phyloP scores from a whole-genome alignment of 1,139 yeast species.

The Geotrichum klebahnii region DNA sequence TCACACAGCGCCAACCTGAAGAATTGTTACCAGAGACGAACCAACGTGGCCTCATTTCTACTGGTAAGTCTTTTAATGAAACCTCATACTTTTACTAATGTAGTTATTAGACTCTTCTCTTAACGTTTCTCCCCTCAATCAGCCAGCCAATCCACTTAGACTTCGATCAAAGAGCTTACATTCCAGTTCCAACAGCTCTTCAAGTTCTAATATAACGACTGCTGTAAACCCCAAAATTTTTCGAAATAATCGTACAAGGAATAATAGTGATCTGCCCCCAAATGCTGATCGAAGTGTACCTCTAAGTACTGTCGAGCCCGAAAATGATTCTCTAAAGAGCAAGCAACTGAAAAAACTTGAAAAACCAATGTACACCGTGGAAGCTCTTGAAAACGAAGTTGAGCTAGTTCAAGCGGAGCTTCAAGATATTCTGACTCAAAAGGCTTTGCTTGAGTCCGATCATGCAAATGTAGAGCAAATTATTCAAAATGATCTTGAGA shows the following conservation, averaged over 20 bases:
- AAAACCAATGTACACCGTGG: constrained; percentile 42
- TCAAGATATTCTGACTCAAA: constrained; percentile 43
- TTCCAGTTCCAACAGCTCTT: constrained; percentile 7
- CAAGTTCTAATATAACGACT: background rate
- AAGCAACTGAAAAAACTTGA: constrained; percentile 20
- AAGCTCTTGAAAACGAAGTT: constrained; percentile 47
- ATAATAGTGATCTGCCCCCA: constrained; percentile 1
- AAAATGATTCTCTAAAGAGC: background rate
- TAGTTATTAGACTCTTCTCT: constrained; percentile 17
- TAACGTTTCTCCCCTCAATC: constrained; percentile 6
- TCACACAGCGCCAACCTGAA: constrained; percentile 28
- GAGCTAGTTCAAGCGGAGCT: constrained; percentile 51
- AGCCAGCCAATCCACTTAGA: constrained; percentile 5
- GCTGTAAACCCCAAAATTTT: constrained; percentile 8
- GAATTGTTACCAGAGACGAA: constrained; percentile 26
- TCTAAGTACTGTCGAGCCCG: background rate
- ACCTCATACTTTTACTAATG: no score
- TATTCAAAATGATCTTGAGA: constrained; percentile 43
- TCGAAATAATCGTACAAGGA: constrained; percentile 1
- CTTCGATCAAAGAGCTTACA: constrained; percentile 17
- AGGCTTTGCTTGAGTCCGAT: constrained; percentile 42
- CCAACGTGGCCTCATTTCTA: constrained; percentile 8
- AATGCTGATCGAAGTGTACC: background rate
- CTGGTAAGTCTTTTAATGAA: no score
- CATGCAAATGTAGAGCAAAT: constrained; percentile 43